Percentiles rank a stretch among this genome's conserved stretches.
These are phyloP conservation scores for Inonotus hispidus DNA, from an alignment of 1,284 basidiomycete genomes.

Conservation along the genomic window DNA sequence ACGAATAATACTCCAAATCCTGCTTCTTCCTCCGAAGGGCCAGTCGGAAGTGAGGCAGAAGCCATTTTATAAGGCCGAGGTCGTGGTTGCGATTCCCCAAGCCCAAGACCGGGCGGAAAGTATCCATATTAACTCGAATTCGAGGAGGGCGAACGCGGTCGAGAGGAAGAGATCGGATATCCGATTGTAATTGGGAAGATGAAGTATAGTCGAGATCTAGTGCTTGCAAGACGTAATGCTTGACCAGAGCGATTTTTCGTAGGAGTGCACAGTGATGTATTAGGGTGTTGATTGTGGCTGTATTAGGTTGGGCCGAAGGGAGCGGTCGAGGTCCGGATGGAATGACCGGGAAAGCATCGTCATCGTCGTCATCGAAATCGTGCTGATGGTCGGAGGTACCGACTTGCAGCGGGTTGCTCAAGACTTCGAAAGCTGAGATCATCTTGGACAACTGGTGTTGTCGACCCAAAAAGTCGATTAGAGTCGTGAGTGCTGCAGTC, in stretches of 20 bases:
- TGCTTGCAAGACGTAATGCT: constrained; percentile 66
- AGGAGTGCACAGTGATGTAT: constrained; percentile 48
- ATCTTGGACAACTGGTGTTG: constrained; percentile 55
- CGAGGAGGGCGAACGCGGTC: constrained; percentile 41
- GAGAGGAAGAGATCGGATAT: constrained; percentile 20
- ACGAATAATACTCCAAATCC: constrained; percentile 41
- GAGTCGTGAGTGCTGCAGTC: constrained; percentile 64
- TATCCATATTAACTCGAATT: constrained; percentile 47
- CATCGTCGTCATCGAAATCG: constrained; percentile 59
- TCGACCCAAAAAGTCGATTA: constrained; percentile 61
- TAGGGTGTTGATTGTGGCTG: constrained; percentile 58
- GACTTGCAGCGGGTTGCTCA: constrained; percentile 59
- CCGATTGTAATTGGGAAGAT: constrained; percentile 20
- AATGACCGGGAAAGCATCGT: constrained; percentile 36
- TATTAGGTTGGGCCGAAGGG: constrained; percentile 59
- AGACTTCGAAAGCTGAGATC: constrained; percentile 68
- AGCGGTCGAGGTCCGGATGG: constrained; percentile 28
- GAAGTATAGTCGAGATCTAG: constrained; percentile 39
- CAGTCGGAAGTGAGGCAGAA: constrained; percentile 38
- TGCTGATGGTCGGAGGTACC: constrained; percentile 40
- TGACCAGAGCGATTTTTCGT: constrained; percentile 46
- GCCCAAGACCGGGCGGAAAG: constrained; percentile 51
- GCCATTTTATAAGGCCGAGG: constrained; percentile 51
- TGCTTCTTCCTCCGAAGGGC: constrained; percentile 41
- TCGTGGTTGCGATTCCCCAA: constrained; percentile 53